A percentile compares a stretch with the other conserved stretches of the same genome.
Conservation (phyloP, 495 filamentous ascomycete genomes). For the Mycothermus thermophilus region DNA sequence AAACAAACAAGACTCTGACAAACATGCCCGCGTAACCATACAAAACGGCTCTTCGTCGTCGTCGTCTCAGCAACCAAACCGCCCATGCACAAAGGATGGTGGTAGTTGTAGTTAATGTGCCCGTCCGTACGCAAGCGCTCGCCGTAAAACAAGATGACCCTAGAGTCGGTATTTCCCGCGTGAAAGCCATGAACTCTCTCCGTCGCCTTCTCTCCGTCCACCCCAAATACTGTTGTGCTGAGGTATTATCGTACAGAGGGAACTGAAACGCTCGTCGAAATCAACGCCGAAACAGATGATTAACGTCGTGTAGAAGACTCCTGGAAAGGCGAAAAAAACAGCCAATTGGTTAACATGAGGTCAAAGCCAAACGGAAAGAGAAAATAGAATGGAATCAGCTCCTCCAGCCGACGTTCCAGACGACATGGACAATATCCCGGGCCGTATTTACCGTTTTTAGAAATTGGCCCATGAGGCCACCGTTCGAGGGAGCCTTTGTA, state of each 20-base stretch:
- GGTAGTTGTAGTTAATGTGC: too few species aligned
- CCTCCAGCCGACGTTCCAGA: conserved; percentile 97
- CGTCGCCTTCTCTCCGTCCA: too few species aligned
- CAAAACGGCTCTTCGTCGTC: conserved; percentile 1
- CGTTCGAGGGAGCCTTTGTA: conserved; percentile 28
- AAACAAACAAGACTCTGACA: conserved; percentile 1
- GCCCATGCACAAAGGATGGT: too few species aligned
- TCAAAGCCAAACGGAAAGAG: background rate
- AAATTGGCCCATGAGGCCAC: conserved; percentile 60
- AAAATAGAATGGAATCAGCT: conserved; percentile 30
- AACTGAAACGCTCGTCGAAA: conserved; percentile 12
- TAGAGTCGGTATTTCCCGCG: too few species aligned
- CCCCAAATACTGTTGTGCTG: too few species aligned
- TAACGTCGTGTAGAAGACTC: too few species aligned
- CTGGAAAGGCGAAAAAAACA: conserved; percentile 22
- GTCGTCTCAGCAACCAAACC: conserved; percentile 1
- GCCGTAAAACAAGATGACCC: too few species aligned
- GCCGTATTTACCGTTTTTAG: conserved; percentile 94
- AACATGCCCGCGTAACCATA: conserved; percentile 2
- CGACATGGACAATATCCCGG: conserved; percentile 86
- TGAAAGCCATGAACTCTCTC: too few species aligned
- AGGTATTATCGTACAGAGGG: conserved; percentile 23
- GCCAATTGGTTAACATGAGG: conserved; percentile 23
- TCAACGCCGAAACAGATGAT: conserved; percentile 18
- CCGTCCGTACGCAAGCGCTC: too few species aligned